phyloP scores from a whole-genome alignment of 176 grass and related monocot genomes.

The Oryza meridionalis region DNA sequence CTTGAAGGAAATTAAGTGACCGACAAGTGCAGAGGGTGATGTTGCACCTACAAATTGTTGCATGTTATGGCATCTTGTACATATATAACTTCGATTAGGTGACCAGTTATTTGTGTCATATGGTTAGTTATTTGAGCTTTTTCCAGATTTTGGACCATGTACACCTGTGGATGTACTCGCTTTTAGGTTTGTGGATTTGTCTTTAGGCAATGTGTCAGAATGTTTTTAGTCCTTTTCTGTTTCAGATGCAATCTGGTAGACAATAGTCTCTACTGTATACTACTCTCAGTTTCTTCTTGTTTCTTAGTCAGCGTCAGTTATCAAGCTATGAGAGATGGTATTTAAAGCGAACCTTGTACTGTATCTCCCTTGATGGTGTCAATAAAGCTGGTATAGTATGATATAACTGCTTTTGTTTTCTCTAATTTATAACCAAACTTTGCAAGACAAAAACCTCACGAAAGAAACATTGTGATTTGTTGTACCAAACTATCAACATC shows the following conservation, averaged over 20 bases:
- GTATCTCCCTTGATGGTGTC: neutral
- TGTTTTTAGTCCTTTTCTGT: neutral
- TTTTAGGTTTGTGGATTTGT: conserved; percentile 35
- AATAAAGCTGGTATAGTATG: neutral
- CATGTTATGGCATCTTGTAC: conserved; percentile 33
- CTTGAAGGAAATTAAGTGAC: conserved; percentile 45
- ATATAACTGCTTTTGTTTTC: conserved; percentile 7
- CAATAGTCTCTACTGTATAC: neutral
- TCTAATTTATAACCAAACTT: neutral
- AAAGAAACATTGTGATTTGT: neutral
- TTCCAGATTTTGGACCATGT: conserved; percentile 21
- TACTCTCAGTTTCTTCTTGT: neutral
- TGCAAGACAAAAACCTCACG: neutral
- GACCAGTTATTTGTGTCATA: conserved; percentile 32
- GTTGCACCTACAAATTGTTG: conserved; percentile 45
- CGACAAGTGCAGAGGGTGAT: conserved; percentile 49
- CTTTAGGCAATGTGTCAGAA: conserved; percentile 6
- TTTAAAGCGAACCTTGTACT: conserved; percentile 16
- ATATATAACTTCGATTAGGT: conserved; percentile 47
- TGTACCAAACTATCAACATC: neutral
- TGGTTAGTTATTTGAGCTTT: conserved; percentile 27
- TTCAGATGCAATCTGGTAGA: neutral
- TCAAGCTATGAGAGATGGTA: neutral
- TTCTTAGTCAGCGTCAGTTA: neutral
- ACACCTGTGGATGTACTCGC: conserved; percentile 12